A percentile compares a stretch with the other conserved stretches of the same genome.
These are phyloP conservation scores for Uronychia setigera DNA, from an alignment of 73 alveolate species.

Conservation along the genomic window DNA sequence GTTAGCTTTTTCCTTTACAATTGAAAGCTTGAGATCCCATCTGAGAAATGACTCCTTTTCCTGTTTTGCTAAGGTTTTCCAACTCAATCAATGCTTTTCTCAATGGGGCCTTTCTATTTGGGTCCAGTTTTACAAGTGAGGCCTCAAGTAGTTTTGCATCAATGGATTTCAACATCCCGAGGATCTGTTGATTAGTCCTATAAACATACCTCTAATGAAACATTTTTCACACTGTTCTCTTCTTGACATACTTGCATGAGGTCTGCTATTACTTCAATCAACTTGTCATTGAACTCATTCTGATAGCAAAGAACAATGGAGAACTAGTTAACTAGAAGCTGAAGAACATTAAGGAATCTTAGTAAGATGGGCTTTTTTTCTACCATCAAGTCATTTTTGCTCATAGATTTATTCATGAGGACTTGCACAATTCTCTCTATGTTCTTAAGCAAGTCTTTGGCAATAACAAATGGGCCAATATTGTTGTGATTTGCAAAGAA, in stretches of 20 bases:
- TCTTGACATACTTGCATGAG: not conserved
- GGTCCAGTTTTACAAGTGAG: slow-evolving; percentile 39
- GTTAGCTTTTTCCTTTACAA: not conserved
- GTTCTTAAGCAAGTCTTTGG: slow-evolving; percentile 57
- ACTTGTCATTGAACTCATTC: slow-evolving; percentile 51
- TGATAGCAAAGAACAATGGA: slow-evolving; percentile 60
- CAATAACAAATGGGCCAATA: slow-evolving; percentile 71
- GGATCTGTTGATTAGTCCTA: not conserved
- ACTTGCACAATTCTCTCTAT: slow-evolving; percentile 41
- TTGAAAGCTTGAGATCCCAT: not conserved
- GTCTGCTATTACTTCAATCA: slow-evolving; percentile 45
- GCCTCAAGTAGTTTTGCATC: slow-evolving; percentile 48
- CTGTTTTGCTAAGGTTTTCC: slow-evolving; percentile 27
- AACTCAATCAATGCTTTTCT: slow-evolving; percentile 47
- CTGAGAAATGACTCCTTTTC: slow-evolving; percentile 23
- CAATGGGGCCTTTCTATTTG: slow-evolving; percentile 39
- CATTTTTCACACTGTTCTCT: slow-evolving; percentile 15
- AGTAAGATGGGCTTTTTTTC: slow-evolving; percentile 55
- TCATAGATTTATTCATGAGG: slow-evolving; percentile 14
- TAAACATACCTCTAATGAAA: slow-evolving; percentile 3
- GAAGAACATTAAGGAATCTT: slow-evolving; percentile 25
- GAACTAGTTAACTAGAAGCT: slow-evolving; percentile 42
- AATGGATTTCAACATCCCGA: slow-evolving; percentile 25
- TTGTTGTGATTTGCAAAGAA: slow-evolving; percentile 65
- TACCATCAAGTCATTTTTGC: slow-evolving; percentile 22